Evolutionary conservation across 352 stramenopile species (phyloP).

Genomic region (Globisporangium camurandrum): DNA sequence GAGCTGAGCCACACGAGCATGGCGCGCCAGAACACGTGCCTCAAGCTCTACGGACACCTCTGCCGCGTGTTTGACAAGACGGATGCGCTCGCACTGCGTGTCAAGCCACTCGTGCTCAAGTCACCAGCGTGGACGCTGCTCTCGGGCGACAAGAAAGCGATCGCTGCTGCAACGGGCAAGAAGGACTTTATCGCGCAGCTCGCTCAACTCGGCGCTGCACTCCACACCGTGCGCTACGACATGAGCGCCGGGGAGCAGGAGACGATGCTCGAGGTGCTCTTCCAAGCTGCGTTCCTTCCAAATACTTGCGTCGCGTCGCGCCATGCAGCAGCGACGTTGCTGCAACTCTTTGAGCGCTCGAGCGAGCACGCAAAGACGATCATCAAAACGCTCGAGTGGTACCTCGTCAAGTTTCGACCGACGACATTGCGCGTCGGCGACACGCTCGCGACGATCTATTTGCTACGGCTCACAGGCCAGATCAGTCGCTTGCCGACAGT

Average conservation of each 20-base stretch:
- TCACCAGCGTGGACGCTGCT: conserved; percentile 39
- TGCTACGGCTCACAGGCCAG: conserved; percentile 51
- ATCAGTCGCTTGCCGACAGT: conserved; percentile 40
- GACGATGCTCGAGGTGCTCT: conserved; percentile 38
- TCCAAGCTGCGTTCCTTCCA: conserved; percentile 48
- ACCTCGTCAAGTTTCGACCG: conserved; percentile 38
- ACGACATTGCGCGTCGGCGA: conserved; percentile 44
- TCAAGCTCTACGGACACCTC: conserved; percentile 58
- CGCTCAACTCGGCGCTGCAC: conserved; percentile 34
- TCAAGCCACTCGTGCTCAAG: conserved; percentile 38
- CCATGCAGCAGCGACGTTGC: conserved; percentile 48
- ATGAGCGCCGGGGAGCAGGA: conserved; percentile 19
- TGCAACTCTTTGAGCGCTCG: conserved; percentile 39
- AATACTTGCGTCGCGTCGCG: conserved; percentile 34
- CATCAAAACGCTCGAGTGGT: conserved; percentile 38
- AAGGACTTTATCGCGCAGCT: conserved; percentile 51
- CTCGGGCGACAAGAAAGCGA: conserved; percentile 42
- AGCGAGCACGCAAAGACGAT: conserved; percentile 29
- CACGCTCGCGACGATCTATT: conserved; percentile 52
- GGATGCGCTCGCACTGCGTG: conserved; percentile 32
- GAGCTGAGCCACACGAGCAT: conserved; percentile 41
- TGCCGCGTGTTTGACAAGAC: conserved; percentile 38
- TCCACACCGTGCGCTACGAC: conserved; percentile 58
- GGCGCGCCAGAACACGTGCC: conserved; percentile 36
- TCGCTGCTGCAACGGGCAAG: conserved; percentile 24